Evolutionary conservation across 441 rosid genomes (phyloP).

Genomic region (Adansonia grandidieri): DNA sequence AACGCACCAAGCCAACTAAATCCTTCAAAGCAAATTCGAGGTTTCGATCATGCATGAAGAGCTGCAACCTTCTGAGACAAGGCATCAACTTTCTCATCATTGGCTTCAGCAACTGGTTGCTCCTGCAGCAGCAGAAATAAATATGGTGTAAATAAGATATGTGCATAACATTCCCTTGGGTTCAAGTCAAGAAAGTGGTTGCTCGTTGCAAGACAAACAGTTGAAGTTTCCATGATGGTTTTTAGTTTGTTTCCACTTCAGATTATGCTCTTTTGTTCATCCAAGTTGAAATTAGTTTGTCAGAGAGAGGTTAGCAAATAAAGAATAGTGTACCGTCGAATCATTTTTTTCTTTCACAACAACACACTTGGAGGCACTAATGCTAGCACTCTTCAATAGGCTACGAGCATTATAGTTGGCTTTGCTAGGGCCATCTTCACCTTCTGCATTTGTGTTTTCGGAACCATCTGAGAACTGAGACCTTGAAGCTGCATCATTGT

Average conservation of each 20-base stretch:
- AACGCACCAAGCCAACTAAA: conserved; percentile 15
- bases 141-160: background rate
- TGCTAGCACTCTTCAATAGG: conserved; percentile 94
- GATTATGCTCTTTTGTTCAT: background rate
- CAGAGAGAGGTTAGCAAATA: background rate
- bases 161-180: background rate
- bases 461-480: conserved; percentile 50
- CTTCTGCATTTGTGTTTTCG: conserved; percentile 41
- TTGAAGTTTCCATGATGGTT: background rate
- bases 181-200: background rate
- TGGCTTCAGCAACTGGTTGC: conserved; percentile 53
- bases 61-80: conserved; percentile 60
- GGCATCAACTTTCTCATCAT: conserved; percentile 50
- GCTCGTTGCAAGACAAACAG: background rate
- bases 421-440: conserved; percentile 40
- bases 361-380: conserved; percentile 89
- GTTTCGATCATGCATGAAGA: conserved; percentile 45
- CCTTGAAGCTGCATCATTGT: conserved; percentile 53
- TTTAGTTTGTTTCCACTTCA: background rate
- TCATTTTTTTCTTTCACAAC: conserved; percentile 53
- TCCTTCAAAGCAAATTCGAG: conserved; percentile 17
- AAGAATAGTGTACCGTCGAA: conserved; percentile 50
- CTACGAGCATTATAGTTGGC: conserved; percentile 61
- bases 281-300: background rate
- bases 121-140: conserved; percentile 39